Evolutionary conservation across 228 moss, liverwort and hornwort species (phyloP).

Genomic region (Sphagnum fallax): DNA sequence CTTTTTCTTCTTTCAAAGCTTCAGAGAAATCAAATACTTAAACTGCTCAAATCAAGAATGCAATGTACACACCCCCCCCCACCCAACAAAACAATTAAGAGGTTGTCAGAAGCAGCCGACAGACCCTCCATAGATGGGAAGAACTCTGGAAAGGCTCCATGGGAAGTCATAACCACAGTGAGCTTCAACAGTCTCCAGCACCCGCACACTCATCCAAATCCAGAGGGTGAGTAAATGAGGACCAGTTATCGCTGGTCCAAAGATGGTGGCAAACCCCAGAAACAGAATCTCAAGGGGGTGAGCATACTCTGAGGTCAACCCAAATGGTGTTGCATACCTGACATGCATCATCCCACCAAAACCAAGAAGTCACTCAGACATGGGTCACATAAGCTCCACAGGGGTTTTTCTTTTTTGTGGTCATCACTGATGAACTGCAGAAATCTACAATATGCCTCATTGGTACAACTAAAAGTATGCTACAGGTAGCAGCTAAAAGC

Average conservation of each 20-base stretch:
- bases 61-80: too few species aligned
- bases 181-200: conserved; percentile 93
- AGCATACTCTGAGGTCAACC: conserved; percentile 97
- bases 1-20: too few species aligned
- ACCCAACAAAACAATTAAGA: too few species aligned
- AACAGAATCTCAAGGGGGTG: conserved; percentile 96
- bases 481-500: too few species aligned
- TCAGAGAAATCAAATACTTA: too few species aligned
- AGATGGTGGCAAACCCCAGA: conserved; percentile 93
- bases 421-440: too few species aligned
- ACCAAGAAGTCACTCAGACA: not conserved
- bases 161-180: conserved; percentile 99
- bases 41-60: too few species aligned
- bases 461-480: too few species aligned
- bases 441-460: too few species aligned
- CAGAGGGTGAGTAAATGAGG: conserved; percentile 93
- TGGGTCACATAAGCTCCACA: not conserved
- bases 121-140: conserved; percentile 95
- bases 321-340: conserved; percentile 98
- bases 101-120: not conserved
- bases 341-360: conserved; percentile 2
- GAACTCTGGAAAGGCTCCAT: conserved; percentile 96
- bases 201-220: conserved; percentile 99
- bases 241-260: conserved; percentile 96
- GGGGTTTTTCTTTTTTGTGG: not conserved